Conservation (phyloP, 225 moss, liverwort and hornwort genomes). For the Antitrichia curtipendula region DNA sequence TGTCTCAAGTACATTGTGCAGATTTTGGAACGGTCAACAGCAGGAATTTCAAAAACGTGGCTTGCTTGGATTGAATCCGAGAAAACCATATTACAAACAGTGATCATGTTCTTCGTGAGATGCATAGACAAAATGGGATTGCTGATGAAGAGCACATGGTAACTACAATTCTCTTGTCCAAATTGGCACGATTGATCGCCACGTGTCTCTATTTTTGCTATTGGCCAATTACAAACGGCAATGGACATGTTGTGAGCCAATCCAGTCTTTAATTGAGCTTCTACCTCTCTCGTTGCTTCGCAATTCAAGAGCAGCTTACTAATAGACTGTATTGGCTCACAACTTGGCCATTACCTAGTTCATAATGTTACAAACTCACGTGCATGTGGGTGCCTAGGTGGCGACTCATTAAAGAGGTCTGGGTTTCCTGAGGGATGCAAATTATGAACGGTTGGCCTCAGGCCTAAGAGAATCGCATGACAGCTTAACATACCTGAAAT, state of each 20-base stretch:
- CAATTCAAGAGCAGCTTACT: not conserved
- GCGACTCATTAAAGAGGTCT: not conserved
- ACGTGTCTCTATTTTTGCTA: too few relatives aligned
- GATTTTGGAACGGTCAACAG: not conserved
- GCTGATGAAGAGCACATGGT: too few relatives aligned
- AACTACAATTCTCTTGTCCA: too few relatives aligned
- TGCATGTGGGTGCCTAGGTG: not conserved
- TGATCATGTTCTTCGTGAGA: too few relatives aligned
- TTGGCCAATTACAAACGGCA: too few relatives aligned
- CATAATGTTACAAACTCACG: not conserved
- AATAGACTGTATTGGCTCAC: not conserved
- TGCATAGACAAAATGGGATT: too few relatives aligned
- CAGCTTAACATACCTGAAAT: conserved; percentile 41
- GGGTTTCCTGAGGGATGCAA: not conserved
- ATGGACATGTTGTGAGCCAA: not conserved
- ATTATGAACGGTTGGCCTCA: not conserved
- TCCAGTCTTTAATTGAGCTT: not conserved
- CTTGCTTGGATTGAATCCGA: too few relatives aligned
- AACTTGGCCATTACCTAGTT: not conserved
- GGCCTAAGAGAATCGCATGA: not conserved
- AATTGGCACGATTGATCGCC: too few relatives aligned
- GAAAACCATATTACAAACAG: too few relatives aligned
- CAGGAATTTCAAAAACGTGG: too few relatives aligned
- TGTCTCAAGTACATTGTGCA: not conserved
- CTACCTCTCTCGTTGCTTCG: not conserved